Conservation (phyloP, 164 flowering plant genomes). For the Cinnamomum micranthum region DNA sequence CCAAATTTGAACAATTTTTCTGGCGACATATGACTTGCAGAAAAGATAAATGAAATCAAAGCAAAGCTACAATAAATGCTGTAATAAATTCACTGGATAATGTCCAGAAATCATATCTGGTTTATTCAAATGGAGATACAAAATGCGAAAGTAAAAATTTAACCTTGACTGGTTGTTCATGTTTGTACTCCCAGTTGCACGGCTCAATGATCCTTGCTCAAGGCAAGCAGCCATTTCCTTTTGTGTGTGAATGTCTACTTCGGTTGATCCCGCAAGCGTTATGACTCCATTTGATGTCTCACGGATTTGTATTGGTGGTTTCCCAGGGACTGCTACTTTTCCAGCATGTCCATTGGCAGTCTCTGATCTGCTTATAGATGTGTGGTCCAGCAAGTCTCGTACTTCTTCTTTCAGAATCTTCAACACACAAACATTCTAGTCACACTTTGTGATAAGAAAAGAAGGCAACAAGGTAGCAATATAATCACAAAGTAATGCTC, state of each 20-base stretch:
- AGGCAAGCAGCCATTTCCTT: slow-evolving; percentile 95
- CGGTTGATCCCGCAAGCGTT: slow-evolving; percentile 94
- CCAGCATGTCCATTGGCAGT: slow-evolving; percentile 54
- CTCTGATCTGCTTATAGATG: slow-evolving; percentile 56
- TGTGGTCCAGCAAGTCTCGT: slow-evolving; percentile 79
- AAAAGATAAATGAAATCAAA: neutral
- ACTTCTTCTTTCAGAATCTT: slow-evolving; percentile 99
- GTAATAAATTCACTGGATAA: neutral
- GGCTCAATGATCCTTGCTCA: slow-evolving; percentile 89
- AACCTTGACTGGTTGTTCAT: slow-evolving; percentile 99
- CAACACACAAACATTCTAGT: slow-evolving; percentile 21
- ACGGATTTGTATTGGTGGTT: slow-evolving; percentile 94
- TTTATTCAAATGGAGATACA: neutral
- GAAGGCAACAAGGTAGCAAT: neutral
- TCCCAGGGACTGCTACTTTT: slow-evolving; percentile 70
- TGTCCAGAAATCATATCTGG: neutral
- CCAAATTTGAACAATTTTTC: neutral
- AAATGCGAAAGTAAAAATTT: neutral
- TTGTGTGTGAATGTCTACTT: slow-evolving; percentile 66
- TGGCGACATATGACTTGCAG: neutral
- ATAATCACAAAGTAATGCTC: neutral
- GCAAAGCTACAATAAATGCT: neutral
- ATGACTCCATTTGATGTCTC: slow-evolving; percentile 95
- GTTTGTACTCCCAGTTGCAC: slow-evolving; percentile 99
- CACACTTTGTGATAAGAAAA: slow-evolving; percentile 12